Base-by-base conservation (phyloP, 768 basidiomycete genomes). In the Pleurotus giganteus region DNA sequence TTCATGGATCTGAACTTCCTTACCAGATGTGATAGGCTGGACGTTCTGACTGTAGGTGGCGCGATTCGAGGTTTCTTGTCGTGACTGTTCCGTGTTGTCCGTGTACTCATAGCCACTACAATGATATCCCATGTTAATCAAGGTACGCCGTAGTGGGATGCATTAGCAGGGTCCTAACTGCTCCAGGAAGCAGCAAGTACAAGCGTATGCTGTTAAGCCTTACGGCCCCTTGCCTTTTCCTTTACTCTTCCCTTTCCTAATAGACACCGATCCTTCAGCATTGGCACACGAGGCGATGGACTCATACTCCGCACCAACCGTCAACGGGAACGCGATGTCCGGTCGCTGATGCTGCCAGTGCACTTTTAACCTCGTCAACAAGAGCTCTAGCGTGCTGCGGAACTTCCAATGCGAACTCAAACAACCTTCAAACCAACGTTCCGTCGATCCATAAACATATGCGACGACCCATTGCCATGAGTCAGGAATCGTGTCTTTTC, bases 41-140 rank as follows among this genome's bases (percentile, higher is more conserved):
- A 97, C 65, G 84, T 91, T 7, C 75, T 88, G 57, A 94, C 93
- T 62, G 92, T 98, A 0, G 94, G 94, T 7, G 88, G 94, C 1
- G 94, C 94, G 1, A 87, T 98, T 53, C 80, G 90, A 57, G 94
- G 94, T 0, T 96, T 97, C 75, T 71, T 97, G 61, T 85, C 82
- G 11, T 88, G 39, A 53, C 29, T 19, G 11, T 7, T 21, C 23
- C n/a, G 19, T 43, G n/a, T 6, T 17, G 42, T 24, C 9, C 24
- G 15, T 27, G 15, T 28, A 52, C 36, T 29, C 19, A 12, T 46
- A 46, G 44, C 24, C n/a, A 46, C 44, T 23, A n/a, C 27, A 46
- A 27, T 21, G 44, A 15, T n/a, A 21, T 36, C n/a, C 34, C 34
- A n/a, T n/a, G n/a, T n/a, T n/a, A n/a, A 17, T 41, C 39, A 41